These are phyloP conservation scores for Lophium mytilinum DNA, from an alignment of 495 filamentous ascomycete genomes.

Conservation along the genomic window DNA sequence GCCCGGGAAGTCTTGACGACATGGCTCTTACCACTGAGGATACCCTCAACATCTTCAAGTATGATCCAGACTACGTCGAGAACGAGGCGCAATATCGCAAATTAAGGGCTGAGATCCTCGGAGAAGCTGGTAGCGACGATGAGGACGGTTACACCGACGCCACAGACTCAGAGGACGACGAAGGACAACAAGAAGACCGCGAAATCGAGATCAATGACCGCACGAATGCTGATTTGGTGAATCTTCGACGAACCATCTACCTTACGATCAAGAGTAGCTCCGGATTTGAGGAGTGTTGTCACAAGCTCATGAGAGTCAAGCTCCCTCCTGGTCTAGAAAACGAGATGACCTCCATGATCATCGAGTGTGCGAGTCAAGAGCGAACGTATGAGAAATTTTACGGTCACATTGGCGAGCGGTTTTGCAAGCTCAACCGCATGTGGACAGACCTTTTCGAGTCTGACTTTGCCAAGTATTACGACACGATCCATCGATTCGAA, in stretches of 20 bases:
- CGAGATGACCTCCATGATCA: slow-evolving; percentile 90
- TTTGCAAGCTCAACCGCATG: slow-evolving; percentile 87
- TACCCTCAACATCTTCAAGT: slow-evolving; percentile 89
- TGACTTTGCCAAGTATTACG: slow-evolving; percentile 86
- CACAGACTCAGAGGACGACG: slow-evolving; percentile 71
- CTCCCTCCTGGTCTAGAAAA: slow-evolving; percentile 81
- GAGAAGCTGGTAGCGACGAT: slow-evolving; percentile 67
- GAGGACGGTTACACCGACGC: slow-evolving; percentile 64
- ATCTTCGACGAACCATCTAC: slow-evolving; percentile 89
- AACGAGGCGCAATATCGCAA: slow-evolving; percentile 85
- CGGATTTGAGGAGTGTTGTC: slow-evolving; percentile 89
- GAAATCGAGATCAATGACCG: slow-evolving; percentile 95
- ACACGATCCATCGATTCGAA: slow-evolving; percentile 94
- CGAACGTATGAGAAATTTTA: slow-evolving; percentile 96
- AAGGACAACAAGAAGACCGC: slow-evolving; percentile 64
- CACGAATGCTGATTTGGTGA: slow-evolving; percentile 89
- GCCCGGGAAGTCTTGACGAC: slow-evolving; percentile 60
- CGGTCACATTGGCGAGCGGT: slow-evolving; percentile 85
- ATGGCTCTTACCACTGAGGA: slow-evolving; percentile 63
- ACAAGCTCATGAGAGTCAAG: slow-evolving; percentile 65
- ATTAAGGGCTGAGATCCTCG: slow-evolving; percentile 86
- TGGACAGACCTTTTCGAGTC: slow-evolving; percentile 90
- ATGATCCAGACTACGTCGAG: slow-evolving; percentile 79
- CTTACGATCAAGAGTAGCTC: slow-evolving; percentile 93
- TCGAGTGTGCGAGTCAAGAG: slow-evolving; percentile 92